phyloP scores from a whole-genome alignment of 805 yeast species.

The Pichia nakasei region DNA sequence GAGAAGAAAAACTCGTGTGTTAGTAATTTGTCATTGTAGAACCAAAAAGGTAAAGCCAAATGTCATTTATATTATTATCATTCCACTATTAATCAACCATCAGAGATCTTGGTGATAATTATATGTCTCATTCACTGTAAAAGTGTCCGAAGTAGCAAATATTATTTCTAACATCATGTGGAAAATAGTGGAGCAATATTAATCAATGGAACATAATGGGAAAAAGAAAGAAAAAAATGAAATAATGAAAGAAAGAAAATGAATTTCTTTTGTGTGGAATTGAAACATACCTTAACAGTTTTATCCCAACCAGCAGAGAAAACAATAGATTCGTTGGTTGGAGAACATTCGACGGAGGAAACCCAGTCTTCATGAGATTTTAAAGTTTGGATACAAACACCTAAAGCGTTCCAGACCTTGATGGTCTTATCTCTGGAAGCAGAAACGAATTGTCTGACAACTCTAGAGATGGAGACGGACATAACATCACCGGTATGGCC shows the following conservation, averaged over 20 bases:
- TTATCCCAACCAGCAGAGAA: conserved; percentile 99
- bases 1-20: conserved; percentile 6
- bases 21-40: conserved; percentile 16
- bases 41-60: too few species aligned
- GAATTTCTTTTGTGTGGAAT: too few species aligned
- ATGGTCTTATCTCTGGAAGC: conserved; percentile 99
- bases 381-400: conserved; percentile 92
- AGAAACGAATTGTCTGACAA: conserved; percentile 96
- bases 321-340: conserved; percentile 62
- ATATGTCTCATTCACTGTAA: conserved; percentile 86
- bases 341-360: conserved; percentile 95
- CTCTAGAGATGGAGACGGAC: conserved; percentile 92
- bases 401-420: conserved; percentile 98
- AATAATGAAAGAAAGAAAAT: background rate
- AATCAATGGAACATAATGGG: background rate
- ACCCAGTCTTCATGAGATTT: conserved; percentile 99
- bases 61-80: too few species aligned
- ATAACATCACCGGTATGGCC: conserved; percentile 98
- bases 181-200: conserved; percentile 19
- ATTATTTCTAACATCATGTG: conserved; percentile 64
- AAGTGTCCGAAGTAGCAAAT: conserved; percentile 99
- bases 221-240: background rate
- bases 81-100: too few species aligned
- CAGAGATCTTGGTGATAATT: conserved; percentile 99
- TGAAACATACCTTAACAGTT: conserved; percentile 76